phyloP scores from a whole-genome alignment of 768 basidiomycete species.

The Termitomyces sp. region DNA sequence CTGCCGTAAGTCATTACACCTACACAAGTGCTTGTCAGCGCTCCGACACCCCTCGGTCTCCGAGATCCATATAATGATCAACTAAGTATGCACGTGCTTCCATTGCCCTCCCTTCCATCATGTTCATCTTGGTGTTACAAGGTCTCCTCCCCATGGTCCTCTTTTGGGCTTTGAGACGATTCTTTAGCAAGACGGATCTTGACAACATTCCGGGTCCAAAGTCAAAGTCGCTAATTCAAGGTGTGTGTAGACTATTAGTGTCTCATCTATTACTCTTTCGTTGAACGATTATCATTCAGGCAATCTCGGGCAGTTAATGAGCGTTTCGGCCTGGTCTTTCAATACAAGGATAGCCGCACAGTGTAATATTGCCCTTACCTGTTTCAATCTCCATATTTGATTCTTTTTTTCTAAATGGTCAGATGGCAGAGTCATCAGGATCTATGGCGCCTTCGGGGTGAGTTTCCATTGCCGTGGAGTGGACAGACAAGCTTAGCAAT shows the following conservation, averaged over 20 bases:
- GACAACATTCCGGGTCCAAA: background rate
- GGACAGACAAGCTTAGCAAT: background rate
- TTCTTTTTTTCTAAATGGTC: no score
- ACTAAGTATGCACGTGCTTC: background rate
- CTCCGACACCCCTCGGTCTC: background rate
- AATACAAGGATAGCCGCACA: constrained; percentile 25
- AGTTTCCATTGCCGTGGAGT: background rate
- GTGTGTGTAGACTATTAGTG: background rate
- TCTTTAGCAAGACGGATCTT: background rate
- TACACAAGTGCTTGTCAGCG: background rate
- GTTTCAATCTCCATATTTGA: no score
- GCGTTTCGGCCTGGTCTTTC: constrained; percentile 23
- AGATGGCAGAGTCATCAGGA: constrained; percentile 27
- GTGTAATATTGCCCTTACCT: constrained; percentile 19
- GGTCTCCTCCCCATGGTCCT: background rate
- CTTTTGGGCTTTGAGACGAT: background rate
- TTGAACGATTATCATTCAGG: background rate
- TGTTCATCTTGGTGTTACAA: background rate
- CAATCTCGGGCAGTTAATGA: constrained; percentile 1
- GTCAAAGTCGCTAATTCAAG: background rate
- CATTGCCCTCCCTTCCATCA: background rate
- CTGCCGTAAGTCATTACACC: no score
- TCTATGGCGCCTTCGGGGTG: constrained; percentile 31
- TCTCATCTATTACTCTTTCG: background rate
- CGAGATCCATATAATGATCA: background rate